Conservation (phyloP, 495 filamentous ascomycete genomes). For the Penicilliopsis zonata region DNA sequence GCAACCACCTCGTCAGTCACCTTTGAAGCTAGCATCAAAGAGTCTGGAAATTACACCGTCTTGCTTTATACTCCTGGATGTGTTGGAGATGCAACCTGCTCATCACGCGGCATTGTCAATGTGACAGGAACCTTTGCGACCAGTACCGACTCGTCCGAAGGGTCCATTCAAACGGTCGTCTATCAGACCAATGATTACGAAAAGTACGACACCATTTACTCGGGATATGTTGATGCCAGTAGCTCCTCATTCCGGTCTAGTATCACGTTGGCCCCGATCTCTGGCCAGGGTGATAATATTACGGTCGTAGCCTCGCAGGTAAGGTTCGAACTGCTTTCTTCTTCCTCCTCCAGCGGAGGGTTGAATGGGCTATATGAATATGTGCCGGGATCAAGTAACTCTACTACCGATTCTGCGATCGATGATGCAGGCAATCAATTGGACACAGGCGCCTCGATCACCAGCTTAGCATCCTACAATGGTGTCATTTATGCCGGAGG, state of each 20-base stretch:
- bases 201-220: slow-evolving; percentile 88
- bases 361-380: slow-evolving; percentile 91
- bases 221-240: slow-evolving; percentile 67
- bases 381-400: slow-evolving; percentile 45
- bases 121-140: slow-evolving; percentile 60
- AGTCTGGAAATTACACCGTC: slow-evolving; percentile 82
- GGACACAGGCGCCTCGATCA: slow-evolving; percentile 49
- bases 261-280: slow-evolving; percentile 62
- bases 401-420: slow-evolving; percentile 58
- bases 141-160: slow-evolving; percentile 23
- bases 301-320: slow-evolving; percentile 80
- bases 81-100: slow-evolving; percentile 62
- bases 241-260: slow-evolving; percentile 64
- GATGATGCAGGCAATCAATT: slow-evolving; percentile 62
- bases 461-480: slow-evolving; percentile 44
- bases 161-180: slow-evolving; percentile 36
- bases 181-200: slow-evolving; percentile 89
- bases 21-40: slow-evolving; percentile 75
- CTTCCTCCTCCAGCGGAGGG: slow-evolving; percentile 50
- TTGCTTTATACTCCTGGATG: slow-evolving; percentile 89
- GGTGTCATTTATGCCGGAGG: slow-evolving; percentile 65
- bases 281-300: slow-evolving; percentile 53
- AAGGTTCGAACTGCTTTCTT: slow-evolving; percentile 58
- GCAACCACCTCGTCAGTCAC: slow-evolving; percentile 46
- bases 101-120: slow-evolving; percentile 61